Evolutionary conservation across 306 rosid species (phyloP), one percentile per base, ranked within the genome.

Genomic region (Acmispon strigosus): DNA sequence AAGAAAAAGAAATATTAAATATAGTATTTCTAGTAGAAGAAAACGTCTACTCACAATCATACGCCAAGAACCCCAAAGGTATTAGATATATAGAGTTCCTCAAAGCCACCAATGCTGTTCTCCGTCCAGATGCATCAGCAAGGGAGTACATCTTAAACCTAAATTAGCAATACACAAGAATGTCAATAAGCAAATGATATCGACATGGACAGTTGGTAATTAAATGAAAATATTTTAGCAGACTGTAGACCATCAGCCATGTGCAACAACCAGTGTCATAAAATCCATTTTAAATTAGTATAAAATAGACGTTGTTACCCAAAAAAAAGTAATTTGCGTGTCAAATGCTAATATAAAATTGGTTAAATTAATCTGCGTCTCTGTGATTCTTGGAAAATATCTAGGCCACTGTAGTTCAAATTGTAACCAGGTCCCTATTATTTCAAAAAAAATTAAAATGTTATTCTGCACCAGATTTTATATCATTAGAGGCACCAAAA

Each of bases 121-220:
- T 87, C 66, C 4, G 78, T 56, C 97, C 98, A 81, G 96, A 84
- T 57, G 87, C 76, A 78, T 94, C 98, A 45, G 90, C 80, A 65
- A 90, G 97, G 81, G 98, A 94, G 75, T 73, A 80, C 98, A 94
- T 94, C 85, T 60, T 88, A 84, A 83, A 94, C 89, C 98, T 94
- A 86, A 81, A 81, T 27, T 50, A 66, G 62, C 42, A 76, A 41
- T 48, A 67, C 17, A 56, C 19, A 39, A 16, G 72, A 13, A 37
- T 20, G 54, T 47, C 32, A 64, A 59, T 72, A 42, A 54, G 74
- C 59, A 58, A 22, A 69, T 5, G 18, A 41, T 29, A 42, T 48
- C 19, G 10, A 7, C 29, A 15, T 42, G 34, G 50, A 62, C 43
- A 49, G 60, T 20, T 73, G 36, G 17, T 11, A 37, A 79, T 9